Conservation (phyloP, 2,329 filamentous ascomycete species). For the Elsinoe fawcettii region DNA sequence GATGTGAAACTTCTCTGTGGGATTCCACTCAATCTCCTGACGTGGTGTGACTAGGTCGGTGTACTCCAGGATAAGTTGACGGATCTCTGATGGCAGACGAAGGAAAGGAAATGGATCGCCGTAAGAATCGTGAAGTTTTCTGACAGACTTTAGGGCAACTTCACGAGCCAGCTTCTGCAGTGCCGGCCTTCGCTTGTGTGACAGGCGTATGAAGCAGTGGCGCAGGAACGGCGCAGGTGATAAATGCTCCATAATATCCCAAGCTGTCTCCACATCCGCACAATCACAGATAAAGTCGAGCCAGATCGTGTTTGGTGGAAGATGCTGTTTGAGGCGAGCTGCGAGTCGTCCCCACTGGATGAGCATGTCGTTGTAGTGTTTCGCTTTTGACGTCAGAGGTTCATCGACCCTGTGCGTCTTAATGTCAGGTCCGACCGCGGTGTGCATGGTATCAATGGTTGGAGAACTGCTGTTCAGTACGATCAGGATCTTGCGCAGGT, state of each 20-base stretch:
- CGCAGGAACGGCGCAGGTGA: not conserved
- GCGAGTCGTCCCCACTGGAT: not conserved
- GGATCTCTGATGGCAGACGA: not conserved
- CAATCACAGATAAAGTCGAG: constrained; percentile 3
- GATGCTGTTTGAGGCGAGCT: not conserved
- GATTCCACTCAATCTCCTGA: not conserved
- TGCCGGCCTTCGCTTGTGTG: not conserved
- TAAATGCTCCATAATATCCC: not conserved
- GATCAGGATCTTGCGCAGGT: not conserved
- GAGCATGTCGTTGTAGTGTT: not conserved
- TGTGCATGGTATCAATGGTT: not conserved
- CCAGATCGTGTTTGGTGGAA: not conserved
- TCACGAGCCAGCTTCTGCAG: not conserved
- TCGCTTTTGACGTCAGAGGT: not conserved
- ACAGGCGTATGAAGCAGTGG: constrained; percentile 5
- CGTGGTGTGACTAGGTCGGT: not conserved
- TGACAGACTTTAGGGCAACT: not conserved
- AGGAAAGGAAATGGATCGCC: constrained; percentile 2
- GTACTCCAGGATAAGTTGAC: not conserved
- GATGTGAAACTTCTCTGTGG: constrained; percentile 1
- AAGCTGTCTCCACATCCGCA: not conserved
- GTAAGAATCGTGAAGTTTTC: not conserved
- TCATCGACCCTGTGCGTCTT: not conserved
- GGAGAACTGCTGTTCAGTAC: not conserved
- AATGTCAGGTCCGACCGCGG: not conserved